Percentiles rank a stretch among this genome's conserved stretches.
phyloP scores from a whole-genome alignment of 495 filamentous ascomycete genomes.

The Choiromyces venosus region DNA sequence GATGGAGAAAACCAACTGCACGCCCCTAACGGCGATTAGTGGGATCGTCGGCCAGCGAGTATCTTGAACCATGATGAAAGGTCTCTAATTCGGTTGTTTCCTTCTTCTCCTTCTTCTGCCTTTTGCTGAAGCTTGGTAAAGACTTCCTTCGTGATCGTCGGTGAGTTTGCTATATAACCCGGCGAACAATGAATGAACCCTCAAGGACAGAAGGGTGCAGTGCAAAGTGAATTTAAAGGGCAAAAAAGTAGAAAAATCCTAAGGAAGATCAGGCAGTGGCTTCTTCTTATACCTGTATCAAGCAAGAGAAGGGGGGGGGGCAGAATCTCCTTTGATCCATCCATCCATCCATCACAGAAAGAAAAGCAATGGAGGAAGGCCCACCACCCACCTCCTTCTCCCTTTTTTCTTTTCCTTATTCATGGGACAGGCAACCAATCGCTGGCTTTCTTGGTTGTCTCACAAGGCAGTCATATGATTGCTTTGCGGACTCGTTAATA shows the following conservation, averaged over 20 bases:
- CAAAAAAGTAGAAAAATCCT: not conserved
- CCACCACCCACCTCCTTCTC: not conserved
- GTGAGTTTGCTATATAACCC: not conserved
- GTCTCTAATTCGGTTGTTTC: not conserved
- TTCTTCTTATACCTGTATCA: not conserved
- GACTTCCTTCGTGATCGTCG: not conserved
- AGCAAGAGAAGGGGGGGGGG: not conserved
- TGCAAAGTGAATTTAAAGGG: not conserved
- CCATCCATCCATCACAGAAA: not conserved
- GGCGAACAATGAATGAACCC: not conserved
- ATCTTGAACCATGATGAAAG: conserved; percentile 26
- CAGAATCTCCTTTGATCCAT: not conserved
- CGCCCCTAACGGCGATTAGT: conserved; percentile 17
- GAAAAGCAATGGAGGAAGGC: too few species aligned
- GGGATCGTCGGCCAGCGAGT: conserved; percentile 33
- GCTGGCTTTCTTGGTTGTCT: not conserved
- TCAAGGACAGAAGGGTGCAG: not conserved
- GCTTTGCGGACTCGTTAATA: not conserved
- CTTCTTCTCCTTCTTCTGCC: not conserved
- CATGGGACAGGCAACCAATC: not conserved
- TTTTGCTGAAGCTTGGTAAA: not conserved
- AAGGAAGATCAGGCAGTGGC: not conserved
- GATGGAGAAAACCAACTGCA: conserved; percentile 23
- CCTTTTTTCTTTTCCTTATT: not conserved
- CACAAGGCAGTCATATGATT: not conserved